Percentiles rank a stretch among this genome's conserved stretches.
These are phyloP conservation scores for Ramalina peruviana DNA, from an alignment of 495 filamentous ascomycete species.

Conservation along the genomic window DNA sequence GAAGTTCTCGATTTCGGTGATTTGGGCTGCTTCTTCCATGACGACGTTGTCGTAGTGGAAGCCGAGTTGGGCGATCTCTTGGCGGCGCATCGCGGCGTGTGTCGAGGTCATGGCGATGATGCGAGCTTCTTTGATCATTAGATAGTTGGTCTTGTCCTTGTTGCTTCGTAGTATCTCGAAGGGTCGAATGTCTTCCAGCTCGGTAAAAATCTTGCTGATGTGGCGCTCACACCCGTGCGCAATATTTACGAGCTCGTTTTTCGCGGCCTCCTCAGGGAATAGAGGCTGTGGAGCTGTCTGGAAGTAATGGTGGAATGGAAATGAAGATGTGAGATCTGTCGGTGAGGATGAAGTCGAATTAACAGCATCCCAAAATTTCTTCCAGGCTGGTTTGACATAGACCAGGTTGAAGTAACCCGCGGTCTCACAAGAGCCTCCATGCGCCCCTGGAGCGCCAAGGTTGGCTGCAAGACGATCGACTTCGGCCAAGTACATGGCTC, in stretches of 20 bases:
- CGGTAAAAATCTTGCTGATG: constrained; percentile 80
- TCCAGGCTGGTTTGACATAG: constrained; percentile 80
- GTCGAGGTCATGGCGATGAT: constrained; percentile 98
- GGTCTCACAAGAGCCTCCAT: constrained; percentile 91
- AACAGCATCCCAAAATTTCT: constrained; percentile 59
- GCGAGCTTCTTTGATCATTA: constrained; percentile 85
- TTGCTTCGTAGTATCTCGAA: constrained; percentile 86
- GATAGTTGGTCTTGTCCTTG: constrained; percentile 86
- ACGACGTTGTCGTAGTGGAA: constrained; percentile 97
- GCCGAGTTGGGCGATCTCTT: constrained; percentile 79
- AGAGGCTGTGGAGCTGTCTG: constrained; percentile 75
- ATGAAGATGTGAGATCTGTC: constrained; percentile 53
- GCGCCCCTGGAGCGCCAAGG: constrained; percentile 75
- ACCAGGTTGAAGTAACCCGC: constrained; percentile 92
- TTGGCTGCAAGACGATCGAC: constrained; percentile 75
- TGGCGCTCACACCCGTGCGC: constrained; percentile 80
- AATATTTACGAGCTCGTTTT: constrained; percentile 60
- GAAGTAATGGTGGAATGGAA: constrained; percentile 88
- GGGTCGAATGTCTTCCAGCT: constrained; percentile 83
- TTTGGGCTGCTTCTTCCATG: constrained; percentile 98
- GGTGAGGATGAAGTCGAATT: constrained; percentile 32
- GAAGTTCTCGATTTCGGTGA: constrained; percentile 95
- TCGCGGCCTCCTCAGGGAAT: constrained; percentile 48
- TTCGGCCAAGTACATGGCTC: constrained; percentile 62
- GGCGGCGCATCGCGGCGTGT: constrained; percentile 91